Conservation (phyloP, 352 stramenopile species). For the Thraustotheca clavata region DNA sequence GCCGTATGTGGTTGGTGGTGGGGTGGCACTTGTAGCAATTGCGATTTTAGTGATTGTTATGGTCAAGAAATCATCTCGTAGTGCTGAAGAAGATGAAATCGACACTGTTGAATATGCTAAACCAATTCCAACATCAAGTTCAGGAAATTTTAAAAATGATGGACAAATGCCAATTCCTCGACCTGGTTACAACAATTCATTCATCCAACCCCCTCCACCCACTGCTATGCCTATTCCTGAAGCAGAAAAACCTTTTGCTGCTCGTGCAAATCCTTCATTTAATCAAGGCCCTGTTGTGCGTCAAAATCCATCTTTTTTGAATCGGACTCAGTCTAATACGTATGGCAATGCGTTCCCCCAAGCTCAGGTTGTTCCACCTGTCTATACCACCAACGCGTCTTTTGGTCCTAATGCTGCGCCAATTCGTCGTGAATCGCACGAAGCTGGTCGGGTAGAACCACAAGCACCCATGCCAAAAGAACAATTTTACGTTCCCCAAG, state of each 20-base stretch:
- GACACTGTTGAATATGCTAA: slow-evolving; percentile 16
- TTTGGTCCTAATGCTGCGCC: neutral
- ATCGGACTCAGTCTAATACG: neutral
- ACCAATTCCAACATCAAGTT: neutral
- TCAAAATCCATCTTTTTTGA: neutral
- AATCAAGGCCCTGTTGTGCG: neutral
- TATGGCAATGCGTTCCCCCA: slow-evolving; percentile 5
- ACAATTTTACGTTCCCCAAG: slow-evolving; percentile 18
- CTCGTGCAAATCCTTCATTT: neutral
- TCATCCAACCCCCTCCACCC: neutral
- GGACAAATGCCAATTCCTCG: neutral
- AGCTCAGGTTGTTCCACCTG: neutral
- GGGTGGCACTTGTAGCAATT: slow-evolving; percentile 8
- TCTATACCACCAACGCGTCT: slow-evolving; percentile 1
- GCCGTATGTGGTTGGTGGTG: slow-evolving; percentile 10
- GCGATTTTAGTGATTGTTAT: slow-evolving; percentile 6
- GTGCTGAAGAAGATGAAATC: slow-evolving; percentile 10
- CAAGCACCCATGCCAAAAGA: slow-evolving; percentile 2
- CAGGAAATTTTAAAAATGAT: neutral
- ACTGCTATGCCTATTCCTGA: no score
- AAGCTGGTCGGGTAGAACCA: neutral
- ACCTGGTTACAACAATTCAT: slow-evolving; percentile 6
- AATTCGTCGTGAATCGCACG: slow-evolving; percentile 5
- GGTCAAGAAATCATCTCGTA: neutral
- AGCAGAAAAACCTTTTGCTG: neutral